These are phyloP conservation scores for Rosellinia necatrix DNA, from an alignment of 2,329 filamentous ascomycete species.

Conservation along the genomic window DNA sequence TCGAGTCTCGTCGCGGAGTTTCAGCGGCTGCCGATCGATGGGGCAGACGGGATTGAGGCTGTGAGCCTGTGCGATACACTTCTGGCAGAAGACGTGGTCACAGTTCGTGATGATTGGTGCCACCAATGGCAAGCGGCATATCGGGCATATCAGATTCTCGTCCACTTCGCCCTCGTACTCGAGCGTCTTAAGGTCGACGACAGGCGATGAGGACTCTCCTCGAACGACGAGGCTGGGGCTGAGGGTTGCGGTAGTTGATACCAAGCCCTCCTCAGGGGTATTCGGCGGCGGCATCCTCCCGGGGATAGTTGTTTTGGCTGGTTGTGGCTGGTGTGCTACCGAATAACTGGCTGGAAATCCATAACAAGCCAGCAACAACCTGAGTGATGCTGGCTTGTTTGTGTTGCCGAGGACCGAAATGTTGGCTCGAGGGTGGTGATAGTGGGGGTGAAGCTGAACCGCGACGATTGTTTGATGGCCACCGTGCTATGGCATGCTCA, in stretches of 20 bases:
- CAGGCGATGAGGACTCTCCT: conserved; percentile 22
- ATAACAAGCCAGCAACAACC: conserved; percentile 10
- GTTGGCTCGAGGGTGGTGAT: not conserved
- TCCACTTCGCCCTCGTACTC: conserved; percentile 50
- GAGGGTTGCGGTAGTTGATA: conserved; percentile 32
- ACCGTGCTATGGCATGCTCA: too few species aligned
- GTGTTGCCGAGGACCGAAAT: not conserved
- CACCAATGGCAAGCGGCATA: conserved; percentile 65
- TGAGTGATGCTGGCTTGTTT: not conserved
- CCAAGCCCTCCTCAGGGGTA: conserved; percentile 42
- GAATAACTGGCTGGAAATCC: conserved; percentile 16
- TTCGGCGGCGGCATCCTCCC: conserved; percentile 43
- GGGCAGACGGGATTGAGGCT: conserved; percentile 55
- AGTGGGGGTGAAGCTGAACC: not conserved
- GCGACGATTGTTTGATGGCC: too few species aligned
- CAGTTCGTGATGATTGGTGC: conserved; percentile 65
- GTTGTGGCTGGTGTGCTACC: not conserved
- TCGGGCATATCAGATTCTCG: conserved; percentile 55
- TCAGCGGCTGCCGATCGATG: conserved; percentile 56
- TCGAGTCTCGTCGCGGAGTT: conserved; percentile 41
- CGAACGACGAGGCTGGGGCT: conserved; percentile 34
- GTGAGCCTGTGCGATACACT: conserved; percentile 56
- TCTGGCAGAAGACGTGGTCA: conserved; percentile 68
- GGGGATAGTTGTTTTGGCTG: not conserved
- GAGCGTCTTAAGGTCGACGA: conserved; percentile 51